Percentiles rank a stretch among this genome's conserved stretches.
Evolutionary conservation across 2,329 filamentous ascomycete species (phyloP).

Genomic region (Shiraia sp.): DNA sequence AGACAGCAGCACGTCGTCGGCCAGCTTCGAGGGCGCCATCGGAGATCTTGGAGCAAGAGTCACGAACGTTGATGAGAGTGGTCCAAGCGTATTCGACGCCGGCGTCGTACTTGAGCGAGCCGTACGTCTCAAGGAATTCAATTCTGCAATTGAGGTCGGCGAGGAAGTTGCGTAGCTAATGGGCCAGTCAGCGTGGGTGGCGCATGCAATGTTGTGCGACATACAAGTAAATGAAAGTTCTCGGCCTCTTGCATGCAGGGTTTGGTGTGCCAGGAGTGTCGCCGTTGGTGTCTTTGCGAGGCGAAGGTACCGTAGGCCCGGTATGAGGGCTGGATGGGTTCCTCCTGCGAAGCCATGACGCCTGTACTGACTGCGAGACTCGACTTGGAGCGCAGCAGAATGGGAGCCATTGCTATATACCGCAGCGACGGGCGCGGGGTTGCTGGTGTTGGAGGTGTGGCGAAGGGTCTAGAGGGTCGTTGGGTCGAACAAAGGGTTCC

Average conservation of each 20-base stretch:
- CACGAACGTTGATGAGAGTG: constrained; percentile 82
- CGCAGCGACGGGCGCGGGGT: constrained; percentile 18
- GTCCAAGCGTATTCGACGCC: constrained; percentile 83
- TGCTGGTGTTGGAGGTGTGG: constrained; percentile 25
- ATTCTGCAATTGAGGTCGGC: constrained; percentile 83
- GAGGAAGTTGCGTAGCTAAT: constrained; percentile 78
- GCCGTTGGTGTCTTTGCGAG: constrained; percentile 41
- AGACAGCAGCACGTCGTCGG: constrained; percentile 77
- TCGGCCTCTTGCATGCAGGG: constrained; percentile 52
- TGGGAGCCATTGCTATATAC: constrained; percentile 28
- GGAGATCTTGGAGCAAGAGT: constrained; percentile 85
- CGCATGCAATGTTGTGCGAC: constrained; percentile 1
- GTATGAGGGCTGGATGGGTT: constrained; percentile 42
- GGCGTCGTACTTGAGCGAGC: constrained; percentile 79
- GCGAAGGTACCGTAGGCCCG: constrained; percentile 44
- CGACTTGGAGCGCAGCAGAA: constrained; percentile 23
- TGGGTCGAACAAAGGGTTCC: constrained; percentile 3
- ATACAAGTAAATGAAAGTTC: constrained; percentile 51
- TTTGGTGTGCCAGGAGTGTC: constrained; percentile 53
- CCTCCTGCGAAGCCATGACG: constrained; percentile 48
- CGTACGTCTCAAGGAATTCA: constrained; percentile 86
- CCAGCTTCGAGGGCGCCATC: constrained; percentile 89
- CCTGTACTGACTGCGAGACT: constrained; percentile 32
- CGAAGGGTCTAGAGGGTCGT: constrained; percentile 8
- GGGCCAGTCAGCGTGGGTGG: constrained; percentile 17